Base-by-base conservation (phyloP, 371 early-diverging fungal species). In the Mortierella sp. region DNA sequence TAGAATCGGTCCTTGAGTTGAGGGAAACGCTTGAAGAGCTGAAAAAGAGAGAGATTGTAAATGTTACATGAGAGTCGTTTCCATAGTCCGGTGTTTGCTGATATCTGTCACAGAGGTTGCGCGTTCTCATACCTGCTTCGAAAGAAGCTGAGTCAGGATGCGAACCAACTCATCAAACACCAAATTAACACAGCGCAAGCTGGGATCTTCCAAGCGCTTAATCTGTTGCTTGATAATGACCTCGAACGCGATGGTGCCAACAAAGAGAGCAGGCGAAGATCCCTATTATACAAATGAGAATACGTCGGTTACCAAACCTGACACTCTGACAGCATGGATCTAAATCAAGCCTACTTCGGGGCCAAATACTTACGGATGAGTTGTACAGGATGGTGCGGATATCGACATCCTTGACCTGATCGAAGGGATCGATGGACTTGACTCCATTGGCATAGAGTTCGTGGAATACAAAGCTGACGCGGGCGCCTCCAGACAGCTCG, bases 301-400 rank as follows among this genome's bases (percentile, higher is more conserved):
- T 19, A n/a, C n/a, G n/a, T n/a, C n/a, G n/a, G n/a, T n/a, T n/a
- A n/a, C n/a, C n/a, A n/a, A n/a, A n/a, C n/a, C n/a, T n/a, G n/a
- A n/a, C n/a, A n/a, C n/a, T n/a, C n/a, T n/a, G n/a, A n/a, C n/a
- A n/a, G n/a, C n/a, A n/a, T n/a, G n/a, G n/a, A n/a, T n/a, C n/a
- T n/a, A n/a, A n/a, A n/a, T n/a, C n/a, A n/a, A n/a, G n/a, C n/a
- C n/a, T n/a, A 25, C 6, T 5, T 34, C 34, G 34, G 10, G 10
- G 34, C 34, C 10, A 7, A 10, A 2, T 25, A 71, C 83, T 66
- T 83, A 90, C 94, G 43, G 96, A 94, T 28, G 98, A 97, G 83
- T 99, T 99, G 85, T 98, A 98, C 41, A 99, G 82, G 51, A 98
- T 94, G 7, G 96, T 98, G 61, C 99, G 92, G 78, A 99, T 99